Conservation (phyloP, 169 alveolate species). For the Plasmodium billcollinsi region DNA sequence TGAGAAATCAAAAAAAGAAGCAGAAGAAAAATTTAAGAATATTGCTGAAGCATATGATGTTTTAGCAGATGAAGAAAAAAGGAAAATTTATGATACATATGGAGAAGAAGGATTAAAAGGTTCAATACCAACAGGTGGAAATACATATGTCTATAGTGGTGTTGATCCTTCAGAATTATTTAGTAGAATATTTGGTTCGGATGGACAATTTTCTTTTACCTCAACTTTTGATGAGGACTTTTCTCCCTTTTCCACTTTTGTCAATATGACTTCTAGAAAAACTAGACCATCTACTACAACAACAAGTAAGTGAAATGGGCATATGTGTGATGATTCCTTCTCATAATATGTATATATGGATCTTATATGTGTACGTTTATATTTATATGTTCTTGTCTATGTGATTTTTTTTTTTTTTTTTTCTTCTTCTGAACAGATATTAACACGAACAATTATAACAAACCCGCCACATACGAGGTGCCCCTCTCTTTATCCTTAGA, state of each 20-base stretch:
- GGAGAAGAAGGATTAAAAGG: constrained; percentile 97
- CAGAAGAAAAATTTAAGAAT: constrained; percentile 93
- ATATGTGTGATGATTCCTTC: not conserved
- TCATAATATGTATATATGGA: not conserved
- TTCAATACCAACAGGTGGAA: constrained; percentile 80
- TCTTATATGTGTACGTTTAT: not conserved
- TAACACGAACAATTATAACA: constrained; percentile 40
- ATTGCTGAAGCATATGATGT: constrained; percentile 96
- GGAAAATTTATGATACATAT: constrained; percentile 94
- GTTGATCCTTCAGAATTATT: constrained; percentile 90
- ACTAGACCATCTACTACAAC: constrained; percentile 75
- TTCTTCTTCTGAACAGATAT: constrained; percentile 24
- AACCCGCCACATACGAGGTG: constrained; percentile 86
- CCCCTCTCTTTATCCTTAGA: constrained; percentile 88
- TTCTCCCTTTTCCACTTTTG: constrained; percentile 82
- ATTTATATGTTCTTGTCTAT: not conserved
- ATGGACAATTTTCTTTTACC: constrained; percentile 83
- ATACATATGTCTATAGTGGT: constrained; percentile 80
- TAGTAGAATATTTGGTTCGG: constrained; percentile 88
- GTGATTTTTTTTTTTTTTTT: not conserved
- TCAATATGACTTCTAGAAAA: constrained; percentile 80
- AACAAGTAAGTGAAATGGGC: constrained; percentile 36
- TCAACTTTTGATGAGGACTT: constrained; percentile 86
- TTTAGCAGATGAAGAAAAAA: constrained; percentile 95
- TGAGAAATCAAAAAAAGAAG: constrained; percentile 82